phyloP scores from a whole-genome alignment of 2,329 filamentous ascomycete genomes.

The Allantophomopsis lycopodina region DNA sequence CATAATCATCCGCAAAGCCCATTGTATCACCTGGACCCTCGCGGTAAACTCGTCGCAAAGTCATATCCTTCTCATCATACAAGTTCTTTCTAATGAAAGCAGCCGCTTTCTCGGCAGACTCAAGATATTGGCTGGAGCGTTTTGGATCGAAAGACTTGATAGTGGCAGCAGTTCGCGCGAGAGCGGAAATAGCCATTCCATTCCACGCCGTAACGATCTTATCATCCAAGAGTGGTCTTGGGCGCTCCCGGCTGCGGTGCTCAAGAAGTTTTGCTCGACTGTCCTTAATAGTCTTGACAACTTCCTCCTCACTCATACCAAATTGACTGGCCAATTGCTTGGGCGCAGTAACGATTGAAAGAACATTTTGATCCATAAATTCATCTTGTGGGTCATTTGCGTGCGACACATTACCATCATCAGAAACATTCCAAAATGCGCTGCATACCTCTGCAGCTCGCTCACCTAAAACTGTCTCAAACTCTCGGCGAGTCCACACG shows the following conservation, averaged over 20 bases:
- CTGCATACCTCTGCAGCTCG: constrained; percentile 61
- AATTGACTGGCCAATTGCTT: constrained; percentile 63
- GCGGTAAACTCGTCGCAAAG: constrained; percentile 63
- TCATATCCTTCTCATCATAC: constrained; percentile 48
- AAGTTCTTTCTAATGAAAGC: constrained; percentile 60
- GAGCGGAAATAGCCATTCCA: constrained; percentile 69
- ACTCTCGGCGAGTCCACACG: constrained; percentile 81
- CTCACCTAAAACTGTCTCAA: constrained; percentile 60
- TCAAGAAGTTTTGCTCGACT: constrained; percentile 56
- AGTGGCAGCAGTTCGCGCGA: constrained; percentile 62
- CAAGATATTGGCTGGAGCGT: constrained; percentile 45
- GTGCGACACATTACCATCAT: constrained; percentile 74
- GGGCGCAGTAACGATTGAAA: constrained; percentile 56
- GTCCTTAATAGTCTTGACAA: constrained; percentile 50
- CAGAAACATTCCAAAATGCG: constrained; percentile 69
- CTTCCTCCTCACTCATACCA: constrained; percentile 54
- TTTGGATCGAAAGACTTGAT: constrained; percentile 45
- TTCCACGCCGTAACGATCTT: constrained; percentile 86
- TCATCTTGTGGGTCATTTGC: constrained; percentile 84
- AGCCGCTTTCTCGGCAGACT: constrained; percentile 54
- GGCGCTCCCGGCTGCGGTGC: constrained; percentile 61
- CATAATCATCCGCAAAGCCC: constrained; percentile 90
- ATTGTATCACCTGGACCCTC: constrained; percentile 48
- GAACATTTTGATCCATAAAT: constrained; percentile 85
- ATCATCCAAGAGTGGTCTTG: constrained; percentile 67